Percentiles rank a stretch among this genome's conserved stretches.
These are phyloP conservation scores for Aquanectria penicillioides DNA, from an alignment of 2,329 filamentous ascomycete species.

Conservation along the genomic window DNA sequence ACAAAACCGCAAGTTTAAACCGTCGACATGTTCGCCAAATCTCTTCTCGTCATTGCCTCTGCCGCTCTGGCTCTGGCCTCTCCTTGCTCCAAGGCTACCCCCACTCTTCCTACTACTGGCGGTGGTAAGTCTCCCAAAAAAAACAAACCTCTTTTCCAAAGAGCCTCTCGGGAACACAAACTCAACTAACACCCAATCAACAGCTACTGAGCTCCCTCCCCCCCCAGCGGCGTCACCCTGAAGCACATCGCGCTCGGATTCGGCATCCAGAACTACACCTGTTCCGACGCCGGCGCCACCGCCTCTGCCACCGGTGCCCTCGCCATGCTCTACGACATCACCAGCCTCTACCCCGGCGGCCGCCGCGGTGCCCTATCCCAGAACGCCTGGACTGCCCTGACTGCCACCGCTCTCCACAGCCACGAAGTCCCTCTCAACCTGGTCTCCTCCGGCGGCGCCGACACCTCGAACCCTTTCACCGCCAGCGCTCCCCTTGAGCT, in stretches of 20 bases:
- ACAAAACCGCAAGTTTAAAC: slow-evolving; percentile 1
- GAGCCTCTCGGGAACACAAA: not conserved
- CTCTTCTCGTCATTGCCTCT: slow-evolving; percentile 46
- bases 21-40: slow-evolving; percentile 47
- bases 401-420: slow-evolving; percentile 52
- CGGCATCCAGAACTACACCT: slow-evolving; percentile 77
- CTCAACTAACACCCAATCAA: slow-evolving; percentile 27
- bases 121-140: slow-evolving; percentile 44
- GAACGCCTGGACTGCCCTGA: slow-evolving; percentile 52
- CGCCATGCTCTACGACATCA: slow-evolving; percentile 69
- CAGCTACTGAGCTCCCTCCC: slow-evolving; percentile 57
- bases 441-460: slow-evolving; percentile 50
- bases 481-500: slow-evolving; percentile 51
- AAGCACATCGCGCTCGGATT: slow-evolving; percentile 69
- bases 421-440: slow-evolving; percentile 61
- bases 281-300: slow-evolving; percentile 49
- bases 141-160: not conserved
- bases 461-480: slow-evolving; percentile 57
- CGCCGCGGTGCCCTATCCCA: slow-evolving; percentile 49
- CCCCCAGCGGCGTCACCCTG: slow-evolving; percentile 51
- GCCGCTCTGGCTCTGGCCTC: slow-evolving; percentile 46
- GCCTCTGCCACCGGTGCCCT: slow-evolving; percentile 62
- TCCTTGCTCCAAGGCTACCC: slow-evolving; percentile 36
- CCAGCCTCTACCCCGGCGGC: slow-evolving; percentile 59
- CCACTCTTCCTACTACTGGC: slow-evolving; percentile 52